phyloP scores from a whole-genome alignment of 2,329 filamentous ascomycete genomes.

The Chaetoscypha palmicola region DNA sequence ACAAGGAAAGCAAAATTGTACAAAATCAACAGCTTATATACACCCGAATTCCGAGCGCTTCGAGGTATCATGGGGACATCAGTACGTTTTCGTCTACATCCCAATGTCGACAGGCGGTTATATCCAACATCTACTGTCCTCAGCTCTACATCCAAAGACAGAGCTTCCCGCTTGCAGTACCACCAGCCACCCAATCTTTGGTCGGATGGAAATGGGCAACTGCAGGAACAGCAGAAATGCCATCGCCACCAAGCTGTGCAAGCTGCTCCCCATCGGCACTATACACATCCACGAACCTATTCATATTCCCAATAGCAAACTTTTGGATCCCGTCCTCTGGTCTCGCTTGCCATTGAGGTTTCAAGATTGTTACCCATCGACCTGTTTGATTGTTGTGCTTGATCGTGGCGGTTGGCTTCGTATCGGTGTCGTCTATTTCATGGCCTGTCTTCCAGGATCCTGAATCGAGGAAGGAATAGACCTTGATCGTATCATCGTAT shows the following conservation, averaged over 20 bases:
- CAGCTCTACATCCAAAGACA: constrained; percentile 73
- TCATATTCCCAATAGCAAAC: constrained; percentile 95
- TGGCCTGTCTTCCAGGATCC: constrained; percentile 52
- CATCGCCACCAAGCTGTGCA: constrained; percentile 79
- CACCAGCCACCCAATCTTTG: constrained; percentile 85
- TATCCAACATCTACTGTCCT: too few species aligned
- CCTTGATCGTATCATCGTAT: constrained; percentile 93
- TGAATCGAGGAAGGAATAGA: constrained; percentile 69
- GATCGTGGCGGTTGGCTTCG: constrained; percentile 63
- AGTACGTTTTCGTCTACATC: too few species aligned
- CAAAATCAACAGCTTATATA: background rate
- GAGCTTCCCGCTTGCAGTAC: constrained; percentile 85
- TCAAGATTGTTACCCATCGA: constrained; percentile 79
- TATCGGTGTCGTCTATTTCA: constrained; percentile 50
- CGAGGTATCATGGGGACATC: background rate
- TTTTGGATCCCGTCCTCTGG: constrained; percentile 76
- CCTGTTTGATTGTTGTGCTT: constrained; percentile 94
- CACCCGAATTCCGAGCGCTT: background rate
- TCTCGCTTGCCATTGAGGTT: constrained; percentile 78
- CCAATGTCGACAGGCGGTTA: too few species aligned
- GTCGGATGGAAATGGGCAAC: constrained; percentile 86
- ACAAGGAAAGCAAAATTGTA: background rate
- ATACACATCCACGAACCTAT: constrained; percentile 90
- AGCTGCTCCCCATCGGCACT: constrained; percentile 76
- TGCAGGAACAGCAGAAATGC: constrained; percentile 89